Percentiles rank a stretch among this genome's conserved stretches.
These are phyloP conservation scores for Plasmopara muralis DNA, from an alignment of 352 stramenopile species.

Conservation along the genomic window DNA sequence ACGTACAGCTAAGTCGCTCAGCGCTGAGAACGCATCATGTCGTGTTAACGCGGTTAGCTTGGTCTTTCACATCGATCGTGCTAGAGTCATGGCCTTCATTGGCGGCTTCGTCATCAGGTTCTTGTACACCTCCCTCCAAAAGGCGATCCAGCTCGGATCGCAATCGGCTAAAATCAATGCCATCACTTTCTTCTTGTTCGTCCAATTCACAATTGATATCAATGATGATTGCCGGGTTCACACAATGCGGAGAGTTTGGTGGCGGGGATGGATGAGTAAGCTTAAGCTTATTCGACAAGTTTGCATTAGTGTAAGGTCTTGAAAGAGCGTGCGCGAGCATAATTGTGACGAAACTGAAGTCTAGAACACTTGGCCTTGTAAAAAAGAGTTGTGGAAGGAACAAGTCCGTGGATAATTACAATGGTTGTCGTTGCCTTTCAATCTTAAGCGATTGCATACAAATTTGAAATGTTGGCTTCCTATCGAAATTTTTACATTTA, in stretches of 20 bases:
- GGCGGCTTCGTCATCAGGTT: slow-evolving; percentile 3
- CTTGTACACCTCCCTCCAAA: slow-evolving; percentile 18
- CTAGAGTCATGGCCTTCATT: slow-evolving; percentile 2
- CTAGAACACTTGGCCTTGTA: not conserved
- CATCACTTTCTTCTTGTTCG: slow-evolving; percentile 10
- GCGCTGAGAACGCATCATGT: slow-evolving; percentile 1
- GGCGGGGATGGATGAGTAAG: slow-evolving; percentile 1
- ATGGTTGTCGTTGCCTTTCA: slow-evolving; percentile 1
- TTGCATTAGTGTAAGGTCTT: slow-evolving; percentile 1
- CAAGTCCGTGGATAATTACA: not conserved
- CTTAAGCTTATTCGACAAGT: slow-evolving; percentile 1
- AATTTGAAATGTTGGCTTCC: not conserved
- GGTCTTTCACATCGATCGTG: slow-evolving; percentile 5
- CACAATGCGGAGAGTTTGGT: slow-evolving; percentile 3
- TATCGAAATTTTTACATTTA: not conserved
- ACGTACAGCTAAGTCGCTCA: slow-evolving; percentile 8
- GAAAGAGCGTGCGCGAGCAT: slow-evolving; percentile 21
- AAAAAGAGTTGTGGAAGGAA: slow-evolving; percentile 6
- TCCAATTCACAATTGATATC: slow-evolving; percentile 2
- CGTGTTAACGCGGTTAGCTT: not conserved
- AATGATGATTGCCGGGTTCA: not conserved
- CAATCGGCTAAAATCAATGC: slow-evolving; percentile 22
- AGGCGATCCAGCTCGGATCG: slow-evolving; percentile 18
- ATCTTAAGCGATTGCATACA: not conserved
- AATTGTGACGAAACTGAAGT: not conserved